Percentiles rank a stretch among this genome's conserved stretches.
phyloP scores from a whole-genome alignment of 1,139 yeast species.

The Kluyveromyces marxianus region DNA sequence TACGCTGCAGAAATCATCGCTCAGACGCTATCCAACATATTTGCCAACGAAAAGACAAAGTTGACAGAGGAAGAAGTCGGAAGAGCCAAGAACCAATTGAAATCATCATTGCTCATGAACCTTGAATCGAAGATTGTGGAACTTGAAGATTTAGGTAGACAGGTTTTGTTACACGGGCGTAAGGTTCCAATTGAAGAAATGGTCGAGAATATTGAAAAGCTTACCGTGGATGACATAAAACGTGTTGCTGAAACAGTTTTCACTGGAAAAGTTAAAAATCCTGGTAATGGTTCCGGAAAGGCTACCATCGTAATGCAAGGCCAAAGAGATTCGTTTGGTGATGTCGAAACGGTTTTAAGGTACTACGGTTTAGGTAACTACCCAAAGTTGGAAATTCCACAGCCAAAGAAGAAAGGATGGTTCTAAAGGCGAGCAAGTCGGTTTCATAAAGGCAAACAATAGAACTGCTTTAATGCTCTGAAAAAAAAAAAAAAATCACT shows the following conservation, averaged over 20 bases:
- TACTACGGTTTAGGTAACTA: conserved; percentile 65
- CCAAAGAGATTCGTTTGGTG: conserved; percentile 77
- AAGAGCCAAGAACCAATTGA: conserved; percentile 87
- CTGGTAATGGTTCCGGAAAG: conserved; percentile 47
- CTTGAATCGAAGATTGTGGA: conserved; percentile 87
- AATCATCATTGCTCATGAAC: conserved; percentile 86
- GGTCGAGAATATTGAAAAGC: conserved; percentile 65
- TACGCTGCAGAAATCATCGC: conserved; percentile 76
- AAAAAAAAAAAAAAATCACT: background rate
- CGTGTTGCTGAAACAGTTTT: conserved; percentile 71
- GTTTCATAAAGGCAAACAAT: too few relatives aligned
- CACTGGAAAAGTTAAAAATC: conserved; percentile 52
- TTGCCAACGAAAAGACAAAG: conserved; percentile 47
- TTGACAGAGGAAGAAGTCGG: conserved; percentile 65
- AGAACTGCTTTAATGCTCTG: background rate
- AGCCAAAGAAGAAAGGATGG: conserved; percentile 15
- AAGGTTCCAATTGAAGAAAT: conserved; percentile 76
- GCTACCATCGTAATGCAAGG: conserved; percentile 91
- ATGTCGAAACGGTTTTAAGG: conserved; percentile 57
- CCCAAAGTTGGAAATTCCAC: conserved; percentile 7
- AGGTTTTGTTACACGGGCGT: conserved; percentile 75
- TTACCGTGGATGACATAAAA: conserved; percentile 61
- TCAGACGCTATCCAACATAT: conserved; percentile 60
- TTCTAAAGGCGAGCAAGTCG: conserved; percentile 9
- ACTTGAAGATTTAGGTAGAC: conserved; percentile 92